phyloP scores from a whole-genome alignment of 768 basidiomycete genomes.

The Rhizopogon rudus region DNA sequence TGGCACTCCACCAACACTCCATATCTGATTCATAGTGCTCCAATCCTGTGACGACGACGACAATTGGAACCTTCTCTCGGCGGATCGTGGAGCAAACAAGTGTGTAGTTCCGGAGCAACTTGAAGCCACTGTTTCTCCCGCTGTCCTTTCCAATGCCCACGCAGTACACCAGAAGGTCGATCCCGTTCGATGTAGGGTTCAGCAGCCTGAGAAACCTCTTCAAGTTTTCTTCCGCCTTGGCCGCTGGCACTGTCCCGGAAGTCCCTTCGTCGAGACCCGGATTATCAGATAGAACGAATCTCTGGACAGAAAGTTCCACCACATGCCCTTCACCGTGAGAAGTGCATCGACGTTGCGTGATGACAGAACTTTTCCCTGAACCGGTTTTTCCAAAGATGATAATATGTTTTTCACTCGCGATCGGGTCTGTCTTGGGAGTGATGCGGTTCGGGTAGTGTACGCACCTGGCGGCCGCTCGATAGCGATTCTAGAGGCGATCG shows the following conservation, averaged over 20 bases:
- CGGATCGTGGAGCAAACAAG: too few species aligned
- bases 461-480: neutral
- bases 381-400: constrained; percentile 22
- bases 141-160: constrained; percentile 21
- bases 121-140: too few species aligned
- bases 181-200: constrained; percentile 21
- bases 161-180: constrained; percentile 18
- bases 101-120: constrained; percentile 15
- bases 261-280: too few species aligned
- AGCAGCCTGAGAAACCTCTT: neutral
- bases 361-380: constrained; percentile 21
- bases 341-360: constrained; percentile 2
- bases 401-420: constrained; percentile 2
- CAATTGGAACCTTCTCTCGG: constrained; percentile 27
- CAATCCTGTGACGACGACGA: constrained; percentile 31
- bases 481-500: neutral
- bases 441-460: neutral
- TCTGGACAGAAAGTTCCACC: too few species aligned
- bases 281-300: too few species aligned
- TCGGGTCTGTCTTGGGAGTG: neutral
- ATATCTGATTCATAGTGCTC: constrained; percentile 25
- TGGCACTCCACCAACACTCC: too few species aligned
- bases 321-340: too few species aligned
- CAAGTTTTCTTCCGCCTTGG: too few species aligned
- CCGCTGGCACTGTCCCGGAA: too few species aligned